A percentile compares a stretch with the other conserved stretches of the same genome.
phyloP scores from a whole-genome alignment of 768 basidiomycete genomes.

The Porpolomopsis calyptriformis region DNA sequence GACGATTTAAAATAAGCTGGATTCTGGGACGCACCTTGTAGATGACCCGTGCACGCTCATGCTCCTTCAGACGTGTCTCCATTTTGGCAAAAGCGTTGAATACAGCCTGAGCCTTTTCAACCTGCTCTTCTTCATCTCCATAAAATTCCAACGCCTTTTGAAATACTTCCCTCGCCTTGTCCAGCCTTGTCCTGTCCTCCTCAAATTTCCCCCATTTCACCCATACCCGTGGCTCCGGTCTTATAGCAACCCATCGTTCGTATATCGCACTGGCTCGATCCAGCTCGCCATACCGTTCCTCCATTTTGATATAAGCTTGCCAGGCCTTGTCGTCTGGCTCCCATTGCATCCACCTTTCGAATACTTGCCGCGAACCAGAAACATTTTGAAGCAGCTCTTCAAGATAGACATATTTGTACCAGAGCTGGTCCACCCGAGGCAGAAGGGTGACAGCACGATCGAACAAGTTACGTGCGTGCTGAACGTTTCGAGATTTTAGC shows the following conservation, averaged over 20 bases:
- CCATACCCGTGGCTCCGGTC: conserved; percentile 72
- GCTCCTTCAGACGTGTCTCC: conserved; percentile 95
- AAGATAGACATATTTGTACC: conserved; percentile 99
- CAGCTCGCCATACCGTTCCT: conserved; percentile 83
- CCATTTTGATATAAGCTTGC: conserved; percentile 99
- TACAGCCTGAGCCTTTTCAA: conserved; percentile 95
- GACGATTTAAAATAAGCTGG: neutral
- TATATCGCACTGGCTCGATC: conserved; percentile 90
- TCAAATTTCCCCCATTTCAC: conserved; percentile 84
- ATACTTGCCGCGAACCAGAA: conserved; percentile 92
- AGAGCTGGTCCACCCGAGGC: conserved; percentile 91
- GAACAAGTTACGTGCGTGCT: conserved; percentile 93
- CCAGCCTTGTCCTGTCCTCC: conserved; percentile 62
- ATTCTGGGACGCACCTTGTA: conserved; percentile 63
- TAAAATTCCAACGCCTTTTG: conserved; percentile 86
- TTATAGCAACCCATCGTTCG: conserved; percentile 77
- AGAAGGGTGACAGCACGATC: conserved; percentile 95
- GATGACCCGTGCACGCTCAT: conserved; percentile 90
- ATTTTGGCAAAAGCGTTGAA: conserved; percentile 88
- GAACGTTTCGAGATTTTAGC: conserved; percentile 93
- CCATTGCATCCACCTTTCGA: conserved; percentile 99
- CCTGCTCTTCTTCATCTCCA: conserved; percentile 78
- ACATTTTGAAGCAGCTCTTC: conserved; percentile 96
- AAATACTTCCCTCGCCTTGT: conserved; percentile 80
- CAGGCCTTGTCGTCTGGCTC: conserved; percentile 99